A percentile compares a stretch with the other conserved stretches of the same genome.
These are phyloP conservation scores for Eurotiales sp. DNA, from an alignment of 2,329 filamentous ascomycete species.

Conservation along the genomic window DNA sequence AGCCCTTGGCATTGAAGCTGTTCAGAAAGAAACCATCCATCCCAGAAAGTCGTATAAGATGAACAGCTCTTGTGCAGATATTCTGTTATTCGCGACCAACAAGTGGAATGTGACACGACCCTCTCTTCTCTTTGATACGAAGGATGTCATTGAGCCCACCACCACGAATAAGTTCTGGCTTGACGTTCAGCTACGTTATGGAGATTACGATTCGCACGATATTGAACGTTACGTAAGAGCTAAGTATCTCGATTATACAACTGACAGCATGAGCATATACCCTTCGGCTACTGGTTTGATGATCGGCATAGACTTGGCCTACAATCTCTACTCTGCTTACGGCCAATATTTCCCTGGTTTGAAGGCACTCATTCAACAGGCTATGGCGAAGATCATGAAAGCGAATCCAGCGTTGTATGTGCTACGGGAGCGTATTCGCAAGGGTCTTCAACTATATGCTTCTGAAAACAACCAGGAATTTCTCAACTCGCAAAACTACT, in stretches of 20 bases:
- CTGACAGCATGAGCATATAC: slow-evolving; percentile 98
- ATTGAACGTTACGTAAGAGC: slow-evolving; percentile 96
- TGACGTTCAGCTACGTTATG: slow-evolving; percentile 92
- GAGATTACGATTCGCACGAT: slow-evolving; percentile 98
- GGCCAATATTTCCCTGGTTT: slow-evolving; percentile 98
- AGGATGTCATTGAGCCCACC: slow-evolving; percentile 88
- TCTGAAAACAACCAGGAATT: slow-evolving; percentile 99
- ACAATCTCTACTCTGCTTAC: slow-evolving; percentile 97
- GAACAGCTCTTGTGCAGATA: slow-evolving; percentile 98
- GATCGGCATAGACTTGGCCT: slow-evolving; percentile 95
- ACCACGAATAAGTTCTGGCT: slow-evolving; percentile 99
- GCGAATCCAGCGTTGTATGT: slow-evolving; percentile 96
- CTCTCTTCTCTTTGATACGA: slow-evolving; percentile 90
- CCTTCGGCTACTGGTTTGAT: slow-evolving; percentile 94
- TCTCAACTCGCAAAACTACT: slow-evolving; percentile 98
- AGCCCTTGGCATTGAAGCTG: slow-evolving; percentile 90
- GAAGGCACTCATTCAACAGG: slow-evolving; percentile 92
- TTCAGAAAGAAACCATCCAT: slow-evolving; percentile 98
- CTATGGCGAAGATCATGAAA: slow-evolving; percentile 99
- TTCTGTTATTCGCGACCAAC: slow-evolving; percentile 92
- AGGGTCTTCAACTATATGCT: slow-evolving; percentile 95
- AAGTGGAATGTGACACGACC: slow-evolving; percentile 98
- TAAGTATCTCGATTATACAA: slow-evolving; percentile 98
- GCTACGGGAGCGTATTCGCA: slow-evolving; percentile 92
- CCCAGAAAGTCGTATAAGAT: slow-evolving; percentile 99